Base-by-base conservation (phyloP, 2,329 filamentous ascomycete species). In the Aspergillus aculeatinus region DNA sequence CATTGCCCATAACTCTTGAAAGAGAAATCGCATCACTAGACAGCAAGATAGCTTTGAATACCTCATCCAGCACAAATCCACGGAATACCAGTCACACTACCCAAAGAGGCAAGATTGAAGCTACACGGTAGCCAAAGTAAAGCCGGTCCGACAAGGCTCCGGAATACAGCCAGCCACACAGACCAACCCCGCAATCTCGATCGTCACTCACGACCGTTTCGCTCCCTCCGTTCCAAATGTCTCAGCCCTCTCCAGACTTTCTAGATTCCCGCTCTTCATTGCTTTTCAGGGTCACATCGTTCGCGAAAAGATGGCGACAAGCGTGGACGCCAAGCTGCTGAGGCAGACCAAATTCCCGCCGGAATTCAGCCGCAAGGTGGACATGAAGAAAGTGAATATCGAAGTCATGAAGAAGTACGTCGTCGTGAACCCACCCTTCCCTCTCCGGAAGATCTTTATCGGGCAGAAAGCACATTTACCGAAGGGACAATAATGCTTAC, bases 401-500 rank as follows among this genome's bases (percentile, higher is more conserved):
- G 92, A 96, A 76, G 91, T 99, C 58, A 96, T 99, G 87, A 97
- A 97, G 84, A 96, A 95, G 91, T 96, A 74, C 72, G 88, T 21
- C 21, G 21, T 21, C 21, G 21, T 79, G 29, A 33, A 33, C 50
- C 52, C 29, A 6, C 25, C 25, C 23, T 23, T 27, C 5, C 25
- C 25, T 27, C 25, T 3, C 25, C 25, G 6, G 25, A 27, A 7
- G 25, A 27, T 27, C 25, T 6, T 27, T 5, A 27, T 27, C 25
- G 25, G 25, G 4, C 25, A 7, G 6, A 7, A 6, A 27, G 25
- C 25, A 27, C 25, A 5, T 23, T 23, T 23, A 27, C 25, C 5
- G 5, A 27, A 27, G 25, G 6, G 1, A 7, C 5, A 27, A 1
- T 1, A 27, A 5, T 7, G 5, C 5, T 21, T 50, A 33, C 49